A percentile compares a stretch with the other conserved stretches of the same genome.
Evolutionary conservation across 2,329 filamentous ascomycete genomes (phyloP).

Genomic region (Dactylella cylindrospora): DNA sequence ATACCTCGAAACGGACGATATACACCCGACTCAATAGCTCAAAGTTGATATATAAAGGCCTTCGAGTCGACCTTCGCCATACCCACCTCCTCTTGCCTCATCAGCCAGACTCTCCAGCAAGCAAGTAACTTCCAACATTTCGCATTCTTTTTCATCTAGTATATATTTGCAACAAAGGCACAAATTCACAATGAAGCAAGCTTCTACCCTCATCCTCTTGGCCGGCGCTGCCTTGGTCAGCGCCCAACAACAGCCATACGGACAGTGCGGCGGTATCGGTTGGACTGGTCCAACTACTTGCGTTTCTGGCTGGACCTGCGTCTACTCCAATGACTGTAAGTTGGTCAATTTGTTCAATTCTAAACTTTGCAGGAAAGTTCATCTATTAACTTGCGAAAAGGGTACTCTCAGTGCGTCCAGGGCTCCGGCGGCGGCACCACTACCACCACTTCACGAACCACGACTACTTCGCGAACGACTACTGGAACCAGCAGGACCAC

Average conservation of each 20-base stretch:
- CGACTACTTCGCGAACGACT: constrained; percentile 10
- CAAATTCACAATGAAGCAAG: constrained; percentile 19
- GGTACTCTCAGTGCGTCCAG: constrained; percentile 44
- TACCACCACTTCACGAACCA: constrained; percentile 43
- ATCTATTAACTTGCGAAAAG: neutral
- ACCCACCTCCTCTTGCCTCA: constrained; percentile 3
- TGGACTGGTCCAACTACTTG: constrained; percentile 45
- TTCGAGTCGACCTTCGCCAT: too few relatives aligned
- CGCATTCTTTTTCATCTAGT: neutral
- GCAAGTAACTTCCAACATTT: constrained; percentile 9
- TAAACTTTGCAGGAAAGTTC: neutral
- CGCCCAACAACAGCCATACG: constrained; percentile 36
- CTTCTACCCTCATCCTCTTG: constrained; percentile 15
- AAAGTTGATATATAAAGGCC: constrained; percentile 23
- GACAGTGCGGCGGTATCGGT: constrained; percentile 50
- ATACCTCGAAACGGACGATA: too few relatives aligned
- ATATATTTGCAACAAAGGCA: too few relatives aligned
- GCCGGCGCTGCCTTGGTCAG: constrained; percentile 35
- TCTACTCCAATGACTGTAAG: constrained; percentile 35
- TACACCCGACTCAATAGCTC: too few relatives aligned
- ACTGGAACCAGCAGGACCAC: constrained; percentile 44
- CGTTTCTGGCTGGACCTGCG: constrained; percentile 40
- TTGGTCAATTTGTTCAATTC: too few relatives aligned
- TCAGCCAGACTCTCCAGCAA: neutral
- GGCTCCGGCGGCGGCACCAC: constrained; percentile 46